A percentile compares a stretch with the other conserved stretches of the same genome.
Conservation (phyloP, 345 rosid genomes). For the Mangifera indica region DNA sequence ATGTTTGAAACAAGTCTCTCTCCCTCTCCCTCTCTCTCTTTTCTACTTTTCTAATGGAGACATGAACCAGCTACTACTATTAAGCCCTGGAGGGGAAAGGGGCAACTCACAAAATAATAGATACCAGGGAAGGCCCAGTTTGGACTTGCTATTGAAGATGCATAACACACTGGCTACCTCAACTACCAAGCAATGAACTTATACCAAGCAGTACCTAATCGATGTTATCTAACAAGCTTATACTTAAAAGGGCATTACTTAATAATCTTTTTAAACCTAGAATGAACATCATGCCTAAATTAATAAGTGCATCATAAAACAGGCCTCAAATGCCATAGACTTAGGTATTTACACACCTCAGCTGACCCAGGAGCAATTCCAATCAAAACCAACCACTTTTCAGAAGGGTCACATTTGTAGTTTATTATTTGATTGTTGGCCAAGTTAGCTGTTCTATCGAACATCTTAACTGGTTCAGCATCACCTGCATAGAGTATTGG, state of each 20-base stretch:
- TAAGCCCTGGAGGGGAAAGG: neutral
- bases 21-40: neutral
- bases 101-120: neutral
- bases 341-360: slow-evolving; percentile 53
- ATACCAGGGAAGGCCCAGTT: neutral
- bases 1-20: neutral
- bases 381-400: slow-evolving; percentile 96
- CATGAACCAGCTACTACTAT: neutral
- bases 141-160: neutral
- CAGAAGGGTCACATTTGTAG: slow-evolving; percentile 88
- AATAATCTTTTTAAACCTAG: slow-evolving; percentile 16
- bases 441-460: slow-evolving; percentile 94
- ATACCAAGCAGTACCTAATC: neutral
- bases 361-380: slow-evolving; percentile 98
- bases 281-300: neutral
- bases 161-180: neutral
- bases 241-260: neutral
- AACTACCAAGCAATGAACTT: neutral
- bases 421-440: slow-evolving; percentile 91
- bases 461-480: slow-evolving; percentile 91
- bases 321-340: slow-evolving; percentile 4
- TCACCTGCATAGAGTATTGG: slow-evolving; percentile 54
- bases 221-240: neutral
- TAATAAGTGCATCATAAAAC: neutral
- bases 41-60: neutral